Evolutionary conservation across 2,329 filamentous ascomycete species (phyloP), one percentile per base, ranked within the genome.

Genomic region (Penicillium sp.): DNA sequence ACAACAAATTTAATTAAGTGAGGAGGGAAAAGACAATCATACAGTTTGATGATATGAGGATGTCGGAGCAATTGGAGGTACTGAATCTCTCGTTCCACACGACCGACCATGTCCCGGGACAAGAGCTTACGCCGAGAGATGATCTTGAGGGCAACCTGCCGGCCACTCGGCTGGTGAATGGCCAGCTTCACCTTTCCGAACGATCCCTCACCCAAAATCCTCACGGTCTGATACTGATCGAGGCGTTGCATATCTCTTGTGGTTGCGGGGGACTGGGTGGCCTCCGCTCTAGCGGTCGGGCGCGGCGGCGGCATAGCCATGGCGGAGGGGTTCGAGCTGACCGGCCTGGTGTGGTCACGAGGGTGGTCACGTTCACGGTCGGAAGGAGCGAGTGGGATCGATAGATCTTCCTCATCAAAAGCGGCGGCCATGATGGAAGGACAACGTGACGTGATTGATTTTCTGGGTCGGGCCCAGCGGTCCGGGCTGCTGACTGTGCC

Each of bases 171-270:
- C 69, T 91, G 87, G 73, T 99, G 95, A 43, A 93, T 90, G 22
- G 95, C 95, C 68, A 99, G 85, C 82, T 98, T 98, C 74, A 99
- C 95, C 80, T 99, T 99, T 68, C 95, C 95, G 74, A 99, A 99
- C 3, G 93, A 97, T 47, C 95, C 95, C 78, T 99, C 95, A 55
- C 95, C 95, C 14, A 99, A 84, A 16, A 93, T 97, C 73, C 88
- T 89, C 66, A 96, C 83, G 56, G 97, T 88, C 68, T 90, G 90
- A 80, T 99, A 99, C 76, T 93, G 90, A 64, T 92, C 92, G 70
- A 98, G 87, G 64, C 93, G 87, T 79, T 93, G 90, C 79, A 90
- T 91, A 62, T 87, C 85, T 78, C 79, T 75, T 65, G 71, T 79
- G 64, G 76, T 80, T 60, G 71, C 73, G 39, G 75, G 77, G 57